These are phyloP conservation scores for Lolium multiflorum DNA, from an alignment of 176 grass and related monocot species.

Conservation along the genomic window DNA sequence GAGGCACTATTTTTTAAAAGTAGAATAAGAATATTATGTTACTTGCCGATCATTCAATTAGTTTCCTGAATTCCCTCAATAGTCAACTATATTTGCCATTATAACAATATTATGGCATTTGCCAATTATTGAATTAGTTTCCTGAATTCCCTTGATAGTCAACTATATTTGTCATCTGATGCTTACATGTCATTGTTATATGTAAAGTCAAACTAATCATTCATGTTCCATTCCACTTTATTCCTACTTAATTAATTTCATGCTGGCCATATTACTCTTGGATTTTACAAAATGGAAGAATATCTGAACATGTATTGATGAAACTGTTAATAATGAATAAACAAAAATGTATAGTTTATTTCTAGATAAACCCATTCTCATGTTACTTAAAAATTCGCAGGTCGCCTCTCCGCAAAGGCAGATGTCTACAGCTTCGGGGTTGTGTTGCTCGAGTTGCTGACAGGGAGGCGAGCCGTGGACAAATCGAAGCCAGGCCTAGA, in stretches of 20 bases:
- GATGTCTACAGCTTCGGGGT: constrained; percentile 95
- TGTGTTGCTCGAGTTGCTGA: constrained; percentile 79
- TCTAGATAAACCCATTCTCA: constrained; percentile 35
- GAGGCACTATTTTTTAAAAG: background rate
- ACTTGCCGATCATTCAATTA: background rate
- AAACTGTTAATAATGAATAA: constrained; percentile 1
- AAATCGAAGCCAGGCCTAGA: constrained; percentile 68
- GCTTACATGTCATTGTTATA: background rate
- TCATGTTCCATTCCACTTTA: constrained; percentile 11
- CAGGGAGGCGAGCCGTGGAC: constrained; percentile 72
- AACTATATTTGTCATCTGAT: background rate
- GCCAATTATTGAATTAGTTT: constrained; percentile 1
- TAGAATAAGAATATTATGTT: background rate
- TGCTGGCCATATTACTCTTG: background rate
- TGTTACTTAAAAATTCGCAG: constrained; percentile 44
- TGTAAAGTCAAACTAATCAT: constrained; percentile 6
- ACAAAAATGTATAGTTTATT: background rate
- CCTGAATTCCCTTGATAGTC: background rate
- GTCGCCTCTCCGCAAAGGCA: constrained; percentile 85
- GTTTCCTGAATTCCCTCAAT: background rate
- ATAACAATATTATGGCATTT: background rate
- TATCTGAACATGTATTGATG: background rate
- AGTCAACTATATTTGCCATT: background rate
- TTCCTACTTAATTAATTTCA: background rate
- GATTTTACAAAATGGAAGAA: constrained; percentile 7